A percentile compares a stretch with the other conserved stretches of the same genome.
These are phyloP conservation scores for Zygosaccharomyces sapae DNA, from an alignment of 1,139 yeast genomes.

Conservation along the genomic window DNA sequence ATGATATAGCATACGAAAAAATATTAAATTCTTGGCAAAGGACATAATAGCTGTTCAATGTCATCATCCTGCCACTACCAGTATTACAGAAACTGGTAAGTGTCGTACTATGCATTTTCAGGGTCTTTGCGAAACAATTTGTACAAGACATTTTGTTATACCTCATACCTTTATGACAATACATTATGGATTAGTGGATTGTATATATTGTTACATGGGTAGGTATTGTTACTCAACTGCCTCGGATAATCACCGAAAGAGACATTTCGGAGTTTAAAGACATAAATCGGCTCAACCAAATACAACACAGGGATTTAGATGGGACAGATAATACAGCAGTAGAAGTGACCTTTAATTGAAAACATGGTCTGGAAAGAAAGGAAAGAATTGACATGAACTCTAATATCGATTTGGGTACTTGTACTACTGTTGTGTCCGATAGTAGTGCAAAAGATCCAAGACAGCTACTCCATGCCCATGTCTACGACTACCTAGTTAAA, in stretches of 20 bases:
- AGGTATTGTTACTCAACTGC: neutral
- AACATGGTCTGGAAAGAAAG: neutral
- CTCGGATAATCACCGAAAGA: neutral
- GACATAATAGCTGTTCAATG: no score
- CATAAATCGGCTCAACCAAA: neutral
- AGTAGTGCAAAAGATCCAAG: slow-evolving; percentile 42
- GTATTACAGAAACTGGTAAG: no score
- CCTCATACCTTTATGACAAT: no score
- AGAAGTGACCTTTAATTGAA: neutral
- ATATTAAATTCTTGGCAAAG: no score
- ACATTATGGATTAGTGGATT: no score
- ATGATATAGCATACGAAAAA: no score
- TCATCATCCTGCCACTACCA: no score
- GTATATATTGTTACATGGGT: no score
- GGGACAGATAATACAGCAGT: neutral
- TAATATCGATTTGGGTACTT: slow-evolving; percentile 2
- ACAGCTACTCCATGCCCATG: slow-evolving; percentile 46
- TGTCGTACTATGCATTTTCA: no score
- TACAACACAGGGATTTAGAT: neutral
- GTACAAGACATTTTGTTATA: no score
- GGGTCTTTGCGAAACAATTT: no score
- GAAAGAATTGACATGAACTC: no score
- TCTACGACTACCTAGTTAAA: slow-evolving; percentile 46
- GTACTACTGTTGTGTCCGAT: slow-evolving; percentile 35
- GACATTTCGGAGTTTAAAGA: neutral